phyloP scores from a whole-genome alignment of 208 protist genomes.

The Blechomonas ayalai region DNA sequence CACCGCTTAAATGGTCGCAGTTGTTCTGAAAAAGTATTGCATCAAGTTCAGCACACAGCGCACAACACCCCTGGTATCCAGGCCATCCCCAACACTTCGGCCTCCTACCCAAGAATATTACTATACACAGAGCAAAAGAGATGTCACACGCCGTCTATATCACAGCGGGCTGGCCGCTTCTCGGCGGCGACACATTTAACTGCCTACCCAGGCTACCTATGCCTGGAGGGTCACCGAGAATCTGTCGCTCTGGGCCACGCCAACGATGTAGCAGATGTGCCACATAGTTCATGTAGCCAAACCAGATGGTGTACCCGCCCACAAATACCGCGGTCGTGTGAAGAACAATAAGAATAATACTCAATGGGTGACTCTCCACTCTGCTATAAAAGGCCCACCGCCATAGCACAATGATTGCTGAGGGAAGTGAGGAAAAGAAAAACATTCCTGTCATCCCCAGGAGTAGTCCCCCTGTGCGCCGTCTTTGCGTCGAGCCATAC shows the following conservation, averaged over 20 bases:
- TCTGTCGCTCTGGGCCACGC: conserved; percentile 55
- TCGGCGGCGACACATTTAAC: conserved; percentile 8
- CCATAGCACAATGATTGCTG: conserved; percentile 44
- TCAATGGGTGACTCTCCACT: conserved; percentile 13
- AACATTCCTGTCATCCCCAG: conserved; percentile 57
- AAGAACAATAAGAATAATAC: conserved; percentile 48
- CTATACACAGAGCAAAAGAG: conserved; percentile 7
- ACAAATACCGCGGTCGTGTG: conserved; percentile 26
- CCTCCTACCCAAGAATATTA: too few species aligned
- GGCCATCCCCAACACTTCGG: too few species aligned
- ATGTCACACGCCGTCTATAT: conserved; percentile 8
- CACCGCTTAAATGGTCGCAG: too few species aligned
- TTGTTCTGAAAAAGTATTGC: too few species aligned
- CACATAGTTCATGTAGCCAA: conserved; percentile 53
- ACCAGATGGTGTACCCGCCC: conserved; percentile 41
- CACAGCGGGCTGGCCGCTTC: conserved; percentile 14
- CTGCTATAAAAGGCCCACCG: too few species aligned
- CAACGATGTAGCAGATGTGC: conserved; percentile 31
- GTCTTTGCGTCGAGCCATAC: conserved; percentile 39
- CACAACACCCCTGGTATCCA: too few species aligned
- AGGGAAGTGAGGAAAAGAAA: conserved; percentile 44
- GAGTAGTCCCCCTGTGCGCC: conserved; percentile 21
- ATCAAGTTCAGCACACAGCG: too few species aligned
- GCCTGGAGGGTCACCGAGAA: conserved; percentile 24
- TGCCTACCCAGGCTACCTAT: conserved; percentile 13